A percentile compares a stretch with the other conserved stretches of the same genome.
These are phyloP conservation scores for Malassezia slooffiae DNA, from an alignment of 1,284 basidiomycete species.

Conservation along the genomic window DNA sequence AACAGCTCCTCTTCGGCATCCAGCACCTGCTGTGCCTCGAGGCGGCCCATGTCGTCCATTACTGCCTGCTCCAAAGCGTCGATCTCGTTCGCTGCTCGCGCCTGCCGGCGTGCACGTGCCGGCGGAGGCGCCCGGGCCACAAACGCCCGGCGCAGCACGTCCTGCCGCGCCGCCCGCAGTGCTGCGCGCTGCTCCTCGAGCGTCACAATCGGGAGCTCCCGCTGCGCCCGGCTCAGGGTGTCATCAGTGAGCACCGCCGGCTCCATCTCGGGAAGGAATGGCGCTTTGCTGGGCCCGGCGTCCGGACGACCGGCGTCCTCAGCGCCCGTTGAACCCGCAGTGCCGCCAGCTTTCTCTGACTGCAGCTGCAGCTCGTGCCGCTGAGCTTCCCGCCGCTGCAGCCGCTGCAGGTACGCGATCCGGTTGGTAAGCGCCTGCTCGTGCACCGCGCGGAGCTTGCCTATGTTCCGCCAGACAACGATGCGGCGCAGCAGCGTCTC, in stretches of 20 bases:
- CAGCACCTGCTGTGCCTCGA: slow-evolving; percentile 61
- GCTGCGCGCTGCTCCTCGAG: slow-evolving; percentile 19
- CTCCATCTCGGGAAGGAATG: slow-evolving; percentile 43
- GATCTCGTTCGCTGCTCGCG: slow-evolving; percentile 14
- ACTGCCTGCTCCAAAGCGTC: too few species aligned
- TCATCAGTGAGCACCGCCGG: slow-evolving; percentile 18
- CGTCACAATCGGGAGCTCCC: slow-evolving; percentile 18
- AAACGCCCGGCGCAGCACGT: slow-evolving; percentile 22
- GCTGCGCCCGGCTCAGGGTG: slow-evolving; percentile 26
- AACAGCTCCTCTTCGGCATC: slow-evolving; percentile 91
- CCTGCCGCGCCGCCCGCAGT: slow-evolving; percentile 22
- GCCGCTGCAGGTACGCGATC: slow-evolving; percentile 83
- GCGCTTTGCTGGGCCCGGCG: too few species aligned
- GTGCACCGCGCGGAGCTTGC: slow-evolving; percentile 79
- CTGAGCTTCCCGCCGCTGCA: slow-evolving; percentile 84
- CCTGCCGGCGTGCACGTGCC: slow-evolving; percentile 1
- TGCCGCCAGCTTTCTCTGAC: too few species aligned
- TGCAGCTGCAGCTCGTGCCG: slow-evolving; percentile 82
- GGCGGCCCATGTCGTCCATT: slow-evolving; percentile 28
- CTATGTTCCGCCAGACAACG: slow-evolving; percentile 97
- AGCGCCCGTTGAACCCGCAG: too few species aligned
- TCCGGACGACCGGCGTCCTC: too few species aligned
- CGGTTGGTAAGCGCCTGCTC: slow-evolving; percentile 92
- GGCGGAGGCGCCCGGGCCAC: slow-evolving; percentile 19
- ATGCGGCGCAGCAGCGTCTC: slow-evolving; percentile 79